Conservation (phyloP, 345 rosid species). For the Psidium friedrichsthalianum region DNA sequence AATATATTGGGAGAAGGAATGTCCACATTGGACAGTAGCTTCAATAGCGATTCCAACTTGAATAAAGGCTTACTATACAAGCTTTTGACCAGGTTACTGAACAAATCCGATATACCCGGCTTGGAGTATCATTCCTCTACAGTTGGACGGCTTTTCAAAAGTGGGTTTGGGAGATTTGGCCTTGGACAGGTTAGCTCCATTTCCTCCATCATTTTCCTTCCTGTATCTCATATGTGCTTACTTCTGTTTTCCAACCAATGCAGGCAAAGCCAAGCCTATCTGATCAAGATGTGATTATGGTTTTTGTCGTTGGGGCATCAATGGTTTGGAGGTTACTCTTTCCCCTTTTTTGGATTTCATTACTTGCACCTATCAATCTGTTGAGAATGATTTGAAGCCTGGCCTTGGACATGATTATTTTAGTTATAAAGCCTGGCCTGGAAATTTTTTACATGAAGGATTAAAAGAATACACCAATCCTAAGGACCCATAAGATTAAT, state of each 20-base stretch:
- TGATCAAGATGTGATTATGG: conserved; percentile 72
- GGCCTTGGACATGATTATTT: neutral
- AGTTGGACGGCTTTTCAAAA: conserved; percentile 88
- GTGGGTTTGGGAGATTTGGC: conserved; percentile 95
- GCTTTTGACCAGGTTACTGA: conserved; percentile 48
- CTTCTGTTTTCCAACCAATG: neutral
- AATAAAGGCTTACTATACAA: conserved; percentile 61
- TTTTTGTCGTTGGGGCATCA: conserved; percentile 93
- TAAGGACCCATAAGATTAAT: too few relatives aligned
- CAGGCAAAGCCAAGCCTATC: conserved; percentile 88
- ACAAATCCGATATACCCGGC: conserved; percentile 58
- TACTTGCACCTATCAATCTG: neutral
- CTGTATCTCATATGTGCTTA: neutral
- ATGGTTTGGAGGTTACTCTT: conserved; percentile 54
- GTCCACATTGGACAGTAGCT: conserved; percentile 39
- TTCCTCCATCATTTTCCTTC: neutral
- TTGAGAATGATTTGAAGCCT: neutral
- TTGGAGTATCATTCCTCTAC: conserved; percentile 93
- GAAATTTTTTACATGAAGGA: neutral
- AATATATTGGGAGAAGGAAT: conserved; percentile 41
- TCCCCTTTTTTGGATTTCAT: neutral
- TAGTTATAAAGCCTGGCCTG: neutral
- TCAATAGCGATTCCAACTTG: conserved; percentile 34
- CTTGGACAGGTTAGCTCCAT: conserved; percentile 65
- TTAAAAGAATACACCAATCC: too few relatives aligned